Base-by-base conservation (phyloP, 2,329 filamentous ascomycete species). In the Graphiopsis chlorocephala region DNA sequence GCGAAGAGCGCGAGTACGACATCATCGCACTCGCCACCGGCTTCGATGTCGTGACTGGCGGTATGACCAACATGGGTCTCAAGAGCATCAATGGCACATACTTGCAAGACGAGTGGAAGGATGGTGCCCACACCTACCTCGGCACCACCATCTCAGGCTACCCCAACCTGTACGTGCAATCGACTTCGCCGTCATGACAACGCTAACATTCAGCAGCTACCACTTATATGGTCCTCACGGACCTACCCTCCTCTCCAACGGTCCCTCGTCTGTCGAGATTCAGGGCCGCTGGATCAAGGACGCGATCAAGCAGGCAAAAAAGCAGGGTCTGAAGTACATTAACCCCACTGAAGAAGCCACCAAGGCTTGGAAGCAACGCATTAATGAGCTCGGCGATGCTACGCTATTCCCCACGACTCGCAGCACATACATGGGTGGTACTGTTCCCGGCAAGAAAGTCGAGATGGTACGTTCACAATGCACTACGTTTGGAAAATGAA, bases 1-100 rank as follows among this genome's bases (percentile, higher is more conserved):
- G 63, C 10, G 29, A n/a, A 20, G 56, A 61, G 38, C 74, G 76
- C 38, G 78, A 82, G 58, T 81, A 81, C 61, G 80, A 82, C 64
- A 75, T 82, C 61, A 81, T 82, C 61, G 78, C 78, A 1, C 72
- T 82, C 5, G 80, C 80, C 3, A 82, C 80, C 15, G 80, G 80
- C 15, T 82, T 82, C 67, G 80, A 82, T 64, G 75, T 75, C 12
- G 77, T 81, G 15, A 81, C 79, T 8, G 80, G 80, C 2, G 79
- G 79, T 31, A 80, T 81, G 76, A 81, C 78, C 69, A 79, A 73
- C 68, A 75, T 76, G 73, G 74, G 79, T 14, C 79, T 81, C 73
- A 81, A 79, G 73, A 78, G 72, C 58, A 66, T 66, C 48, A 60
- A 70, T 23, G 70, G 70, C 48, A 53, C 66, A 28, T 63, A 68